A percentile compares a stretch with the other conserved stretches of the same genome.
phyloP scores from a whole-genome alignment of 805 yeast genomes.

The Candida golubevii region DNA sequence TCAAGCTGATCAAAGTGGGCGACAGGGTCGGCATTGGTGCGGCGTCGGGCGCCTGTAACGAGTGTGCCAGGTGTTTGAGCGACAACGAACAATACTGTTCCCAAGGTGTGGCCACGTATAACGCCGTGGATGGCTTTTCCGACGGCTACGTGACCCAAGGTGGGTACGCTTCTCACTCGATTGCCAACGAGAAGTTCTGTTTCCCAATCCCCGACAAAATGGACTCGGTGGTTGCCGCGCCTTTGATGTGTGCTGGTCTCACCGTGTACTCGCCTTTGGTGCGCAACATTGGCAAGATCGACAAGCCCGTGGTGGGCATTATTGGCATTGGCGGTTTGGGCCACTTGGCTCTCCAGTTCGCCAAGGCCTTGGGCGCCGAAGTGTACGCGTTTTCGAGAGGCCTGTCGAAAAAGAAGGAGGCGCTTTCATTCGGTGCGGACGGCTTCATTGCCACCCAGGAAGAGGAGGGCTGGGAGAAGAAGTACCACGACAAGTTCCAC shows the following conservation, averaged over 20 bases:
- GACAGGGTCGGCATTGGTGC: slow-evolving; percentile 22
- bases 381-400: slow-evolving; percentile 55
- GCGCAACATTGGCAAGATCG: slow-evolving; percentile 31
- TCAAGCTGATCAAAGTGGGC: slow-evolving; percentile 15
- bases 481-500: slow-evolving; percentile 39
- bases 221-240: slow-evolving; percentile 56
- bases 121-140: slow-evolving; percentile 30
- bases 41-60: slow-evolving; percentile 16
- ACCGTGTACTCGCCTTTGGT: slow-evolving; percentile 67
- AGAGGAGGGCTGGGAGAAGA: slow-evolving; percentile 39
- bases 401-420: slow-evolving; percentile 44
- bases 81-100: slow-evolving; percentile 42
- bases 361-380: slow-evolving; percentile 57
- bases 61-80: slow-evolving; percentile 51
- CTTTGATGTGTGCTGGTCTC: slow-evolving; percentile 74
- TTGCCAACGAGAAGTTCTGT: slow-evolving; percentile 60
- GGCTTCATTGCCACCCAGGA: slow-evolving; percentile 52
- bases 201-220: slow-evolving; percentile 57
- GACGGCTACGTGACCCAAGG: slow-evolving; percentile 57
- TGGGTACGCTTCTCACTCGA: slow-evolving; percentile 65
- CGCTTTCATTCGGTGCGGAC: slow-evolving; percentile 49
- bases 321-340: slow-evolving; percentile 58
- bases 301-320: slow-evolving; percentile 47
- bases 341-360: slow-evolving; percentile 52
- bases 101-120: slow-evolving; percentile 49